These are phyloP conservation scores for Chenopodium quinoa DNA, from an alignment of 148 eudicot genomes.

Conservation along the genomic window DNA sequence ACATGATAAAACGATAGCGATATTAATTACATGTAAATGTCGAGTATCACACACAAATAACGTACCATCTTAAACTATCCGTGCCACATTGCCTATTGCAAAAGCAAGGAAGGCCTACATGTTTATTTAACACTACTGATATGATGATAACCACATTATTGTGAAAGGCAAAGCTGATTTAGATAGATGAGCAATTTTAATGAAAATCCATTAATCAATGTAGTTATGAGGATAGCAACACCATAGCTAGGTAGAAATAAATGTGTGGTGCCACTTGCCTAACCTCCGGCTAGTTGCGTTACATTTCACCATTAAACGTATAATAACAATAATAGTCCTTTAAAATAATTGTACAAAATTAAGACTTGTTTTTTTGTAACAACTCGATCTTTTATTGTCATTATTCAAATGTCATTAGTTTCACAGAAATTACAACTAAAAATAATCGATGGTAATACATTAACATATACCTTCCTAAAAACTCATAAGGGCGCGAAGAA, in stretches of 20 bases:
- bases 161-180: background rate
- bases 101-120: background rate
- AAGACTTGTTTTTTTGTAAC: too few species aligned
- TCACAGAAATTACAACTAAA: background rate
- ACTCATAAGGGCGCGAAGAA: background rate
- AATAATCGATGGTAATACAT: background rate
- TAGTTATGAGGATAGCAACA: background rate
- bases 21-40: background rate
- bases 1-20: too few species aligned
- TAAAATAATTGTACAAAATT: too few species aligned
- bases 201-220: background rate
- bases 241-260: background rate
- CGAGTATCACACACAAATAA: background rate
- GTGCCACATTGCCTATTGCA: background rate
- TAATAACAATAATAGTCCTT: too few species aligned
- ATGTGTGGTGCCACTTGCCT: background rate
- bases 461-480: background rate
- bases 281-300: background rate
- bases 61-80: background rate
- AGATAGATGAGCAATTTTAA: background rate
- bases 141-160: background rate
- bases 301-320: background rate
- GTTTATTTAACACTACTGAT: too few species aligned
- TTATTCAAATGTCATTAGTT: background rate
- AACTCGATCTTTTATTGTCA: background rate